phyloP scores from a whole-genome alignment of 2,329 filamentous ascomycete genomes.

The Penicillium concentricum region DNA sequence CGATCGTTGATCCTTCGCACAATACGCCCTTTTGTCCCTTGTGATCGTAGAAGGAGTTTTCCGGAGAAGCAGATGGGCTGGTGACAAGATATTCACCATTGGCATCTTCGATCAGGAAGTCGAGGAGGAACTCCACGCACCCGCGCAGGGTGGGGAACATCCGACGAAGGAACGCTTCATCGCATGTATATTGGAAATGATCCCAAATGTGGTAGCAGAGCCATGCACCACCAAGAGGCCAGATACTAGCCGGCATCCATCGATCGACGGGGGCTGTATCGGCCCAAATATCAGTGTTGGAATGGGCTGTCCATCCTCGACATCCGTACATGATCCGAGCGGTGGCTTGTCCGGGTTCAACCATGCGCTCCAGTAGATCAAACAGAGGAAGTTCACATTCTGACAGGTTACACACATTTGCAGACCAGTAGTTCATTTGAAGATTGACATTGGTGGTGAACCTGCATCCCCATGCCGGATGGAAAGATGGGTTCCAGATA shows the following conservation, averaged over 20 bases:
- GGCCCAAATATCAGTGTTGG: conserved; percentile 61
- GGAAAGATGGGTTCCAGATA: conserved; percentile 53
- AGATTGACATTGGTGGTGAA: conserved; percentile 61
- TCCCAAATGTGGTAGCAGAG: conserved; percentile 62
- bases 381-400: conserved; percentile 46
- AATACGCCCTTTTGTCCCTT: conserved; percentile 23
- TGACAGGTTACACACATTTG: conserved; percentile 52
- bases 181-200: conserved; percentile 53
- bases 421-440: conserved; percentile 62
- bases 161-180: conserved; percentile 18
- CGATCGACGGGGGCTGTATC: conserved; percentile 53
- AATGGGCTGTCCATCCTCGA: conserved; percentile 57
- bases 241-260: conserved; percentile 42
- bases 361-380: conserved; percentile 40
- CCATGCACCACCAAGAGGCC: conserved; percentile 54
- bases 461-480: conserved; percentile 54
- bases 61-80: conserved; percentile 30
- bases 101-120: conserved; percentile 29
- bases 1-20: conserved; percentile 48
- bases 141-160: conserved; percentile 29
- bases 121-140: conserved; percentile 32
- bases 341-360: conserved; percentile 48
- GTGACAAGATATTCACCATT: conserved; percentile 26
- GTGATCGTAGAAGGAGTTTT: conserved; percentile 29
- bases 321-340: conserved; percentile 55